phyloP scores from a whole-genome alignment of 352 stramenopile species.

The Phytopythium sindhum region DNA sequence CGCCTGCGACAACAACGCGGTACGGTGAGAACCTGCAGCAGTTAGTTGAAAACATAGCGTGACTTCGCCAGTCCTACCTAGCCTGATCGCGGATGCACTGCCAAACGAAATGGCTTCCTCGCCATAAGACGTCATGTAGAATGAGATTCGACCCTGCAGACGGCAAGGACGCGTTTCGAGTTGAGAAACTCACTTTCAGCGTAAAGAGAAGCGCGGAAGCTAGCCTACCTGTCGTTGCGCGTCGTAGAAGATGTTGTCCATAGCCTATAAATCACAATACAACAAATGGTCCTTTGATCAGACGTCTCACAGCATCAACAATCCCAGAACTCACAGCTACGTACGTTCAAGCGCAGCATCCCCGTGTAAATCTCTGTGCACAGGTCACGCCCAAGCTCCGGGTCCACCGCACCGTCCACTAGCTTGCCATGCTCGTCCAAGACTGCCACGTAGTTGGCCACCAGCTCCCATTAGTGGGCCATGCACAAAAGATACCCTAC shows the following conservation, averaged over 20 bases:
- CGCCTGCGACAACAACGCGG: constrained; percentile 26
- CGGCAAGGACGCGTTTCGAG: background rate
- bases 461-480: background rate
- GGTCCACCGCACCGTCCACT: constrained; percentile 62
- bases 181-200: background rate
- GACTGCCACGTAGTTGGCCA: constrained; percentile 31
- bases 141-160: constrained; percentile 92
- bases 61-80: constrained; percentile 14
- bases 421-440: constrained; percentile 84
- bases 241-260: constrained; percentile 98
- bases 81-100: constrained; percentile 86
- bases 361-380: constrained; percentile 86
- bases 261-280: constrained; percentile 57
- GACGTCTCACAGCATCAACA: background rate
- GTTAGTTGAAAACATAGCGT: background rate
- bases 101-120: constrained; percentile 97
- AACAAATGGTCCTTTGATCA: background rate
- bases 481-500: background rate
- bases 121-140: constrained; percentile 94
- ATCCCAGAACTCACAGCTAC: background rate
- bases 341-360: constrained; percentile 81
- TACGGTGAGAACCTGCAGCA: background rate
- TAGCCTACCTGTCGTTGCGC: constrained; percentile 89
- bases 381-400: constrained; percentile 71
- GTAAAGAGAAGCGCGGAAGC: background rate